Evolutionary conservation across 2,329 filamentous ascomycete genomes (phyloP), one percentile per base, ranked within the genome.

Genomic region (Pseudogymnoascus sp.): DNA sequence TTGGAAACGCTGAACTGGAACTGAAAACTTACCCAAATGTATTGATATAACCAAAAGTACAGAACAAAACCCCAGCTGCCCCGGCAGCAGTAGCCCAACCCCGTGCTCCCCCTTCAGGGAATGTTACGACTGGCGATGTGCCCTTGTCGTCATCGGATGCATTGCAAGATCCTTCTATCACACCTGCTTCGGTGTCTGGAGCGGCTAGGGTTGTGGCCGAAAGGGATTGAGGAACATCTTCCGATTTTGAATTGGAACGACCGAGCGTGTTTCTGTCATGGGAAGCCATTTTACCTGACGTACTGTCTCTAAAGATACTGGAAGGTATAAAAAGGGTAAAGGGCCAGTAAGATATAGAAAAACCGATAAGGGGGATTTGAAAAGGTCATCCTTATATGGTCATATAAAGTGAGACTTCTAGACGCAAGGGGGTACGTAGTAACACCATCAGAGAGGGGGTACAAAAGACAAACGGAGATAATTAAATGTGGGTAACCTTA

Each of bases 51-150:
- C 79, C 79, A 69, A 80, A 80, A 63, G 76, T 79, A 60, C 76
- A 76, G 63, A 82, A 82, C 28, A 65, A 71, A 71, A 61, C 73
- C 72, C 66, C 75, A 75, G 3, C 69, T 71, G 45, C 77, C 11
- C 79, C 33, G 74, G 68, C 68, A 83, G 82, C 6, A 78, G 79
- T 28, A 79, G 74, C 73, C 83, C 83, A 86, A 2, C 84, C 84
- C 65, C 80, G 73, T 2, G 70, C 49, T 2, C 84, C 84, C 39
- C 84, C 84, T 63, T 86, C 84, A 1, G 84, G 84, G 62, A 83
- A 84, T 19, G 60, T 58, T 35, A 38, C 14, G 4, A 35, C 38
- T 41, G n/a, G 25, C 1, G 23, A 2, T 33, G 35, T 5, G 9
- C 42, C 23, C 23, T 39, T 61, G 3, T 42, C 16, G 5, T 30